A percentile compares a stretch with the other conserved stretches of the same genome.
phyloP scores from a whole-genome alignment of 768 basidiomycete genomes.

The Xerocomellus amylosporus region DNA sequence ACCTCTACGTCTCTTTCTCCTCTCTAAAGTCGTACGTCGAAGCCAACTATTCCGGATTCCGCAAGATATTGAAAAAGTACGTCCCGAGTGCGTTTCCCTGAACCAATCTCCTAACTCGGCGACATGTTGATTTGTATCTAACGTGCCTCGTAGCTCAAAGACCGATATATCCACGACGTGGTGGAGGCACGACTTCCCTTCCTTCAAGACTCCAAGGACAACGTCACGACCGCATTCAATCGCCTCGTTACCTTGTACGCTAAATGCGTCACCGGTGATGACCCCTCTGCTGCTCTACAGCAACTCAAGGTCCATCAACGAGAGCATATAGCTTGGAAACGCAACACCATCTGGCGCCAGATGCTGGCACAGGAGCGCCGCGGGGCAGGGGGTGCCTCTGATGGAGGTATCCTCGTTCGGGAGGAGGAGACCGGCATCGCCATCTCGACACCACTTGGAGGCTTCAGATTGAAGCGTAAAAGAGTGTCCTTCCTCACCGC shows the following conservation, averaged over 20 bases:
- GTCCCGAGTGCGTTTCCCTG: conserved; percentile 16
- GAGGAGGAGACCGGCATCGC: conserved; percentile 36
- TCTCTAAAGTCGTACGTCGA: conserved; percentile 85
- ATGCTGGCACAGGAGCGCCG: conserved; percentile 85
- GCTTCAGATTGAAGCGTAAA: conserved; percentile 61
- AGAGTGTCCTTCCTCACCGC: conserved; percentile 59
- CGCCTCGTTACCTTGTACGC: conserved; percentile 73
- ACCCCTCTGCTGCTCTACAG: conserved; percentile 64
- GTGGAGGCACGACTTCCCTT: conserved; percentile 75
- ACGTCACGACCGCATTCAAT: conserved; percentile 54
- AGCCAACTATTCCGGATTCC: conserved; percentile 88
- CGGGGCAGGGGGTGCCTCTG: conserved; percentile 41
- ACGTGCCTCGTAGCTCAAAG: conserved; percentile 55
- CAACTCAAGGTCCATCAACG: conserved; percentile 85
- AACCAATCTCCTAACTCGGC: background rate
- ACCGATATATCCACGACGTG: conserved; percentile 65
- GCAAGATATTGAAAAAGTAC: conserved; percentile 94
- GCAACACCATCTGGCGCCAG: conserved; percentile 96
- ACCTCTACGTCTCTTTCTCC: conserved; percentile 71
- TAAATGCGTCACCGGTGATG: conserved; percentile 77
- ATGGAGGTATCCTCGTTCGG: conserved; percentile 48
- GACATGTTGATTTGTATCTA: background rate
- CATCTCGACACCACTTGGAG: conserved; percentile 65
- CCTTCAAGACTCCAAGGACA: conserved; percentile 56
- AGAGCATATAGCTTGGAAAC: conserved; percentile 94